Conservation (phyloP, 768 basidiomycete genomes). For the Russula virescens region DNA sequence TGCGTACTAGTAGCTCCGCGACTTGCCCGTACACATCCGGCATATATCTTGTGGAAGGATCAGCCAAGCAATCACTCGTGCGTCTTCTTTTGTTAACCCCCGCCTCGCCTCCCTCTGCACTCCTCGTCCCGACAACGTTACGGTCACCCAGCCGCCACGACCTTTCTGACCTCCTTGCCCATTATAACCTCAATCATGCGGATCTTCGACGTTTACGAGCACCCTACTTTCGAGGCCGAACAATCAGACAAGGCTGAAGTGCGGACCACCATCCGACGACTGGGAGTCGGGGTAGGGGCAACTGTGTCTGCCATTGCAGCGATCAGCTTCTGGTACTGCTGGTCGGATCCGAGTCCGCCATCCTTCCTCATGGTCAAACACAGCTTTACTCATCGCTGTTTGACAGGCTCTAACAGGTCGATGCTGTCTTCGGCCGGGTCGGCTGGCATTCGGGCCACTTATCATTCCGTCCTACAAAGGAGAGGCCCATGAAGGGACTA, state of each 20-base stretch:
- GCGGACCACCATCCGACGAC: slow-evolving; percentile 13
- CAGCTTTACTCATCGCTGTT: background rate
- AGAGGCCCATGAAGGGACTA: background rate
- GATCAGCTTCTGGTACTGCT: slow-evolving; percentile 20
- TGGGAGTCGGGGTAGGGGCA: slow-evolving; percentile 14
- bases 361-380: background rate
- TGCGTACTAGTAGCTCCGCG: no score
- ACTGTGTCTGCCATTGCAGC: slow-evolving; percentile 17
- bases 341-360: slow-evolving; percentile 17
- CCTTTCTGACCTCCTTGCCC: background rate
- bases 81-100: background rate
- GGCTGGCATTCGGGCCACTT: background rate
- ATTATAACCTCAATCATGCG: slow-evolving; percentile 16
- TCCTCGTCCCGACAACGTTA: background rate
- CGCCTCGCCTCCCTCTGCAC: no score
- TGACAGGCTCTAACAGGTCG: background rate
- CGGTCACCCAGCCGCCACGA: background rate
- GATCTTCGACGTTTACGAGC: slow-evolving; percentile 24
- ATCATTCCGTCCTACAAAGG: background rate
- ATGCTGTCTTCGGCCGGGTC: background rate
- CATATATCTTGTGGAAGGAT: no score
- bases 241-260: slow-evolving; percentile 6
- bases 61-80: no score
- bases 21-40: no score
- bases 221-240: slow-evolving; percentile 22